Evolutionary conservation across 108 stramenopile genomes (phyloP), one percentile per base, ranked within the genome.

Genomic region (Mayamaea pseudoterrestris): DNA sequence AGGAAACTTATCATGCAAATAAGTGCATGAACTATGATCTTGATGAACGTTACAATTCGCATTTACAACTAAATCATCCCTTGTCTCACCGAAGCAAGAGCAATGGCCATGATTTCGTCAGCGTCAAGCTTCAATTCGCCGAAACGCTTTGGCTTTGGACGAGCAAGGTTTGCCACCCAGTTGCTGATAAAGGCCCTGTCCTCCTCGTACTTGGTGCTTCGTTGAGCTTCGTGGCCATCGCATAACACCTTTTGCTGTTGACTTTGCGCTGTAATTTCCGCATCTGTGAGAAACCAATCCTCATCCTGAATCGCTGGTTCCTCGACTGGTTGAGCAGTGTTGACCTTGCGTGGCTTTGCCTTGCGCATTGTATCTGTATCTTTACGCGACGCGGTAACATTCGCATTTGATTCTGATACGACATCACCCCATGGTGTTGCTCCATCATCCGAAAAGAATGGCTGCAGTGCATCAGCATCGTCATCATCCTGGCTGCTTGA

Each of bases 371-470:
- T 29, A 20, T 12, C 20, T 18, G 6, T 16, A 21, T 14, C 0
- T 16, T 23, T 55, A 22, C 35, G 27, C 6, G 50, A 21, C 16
- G 29, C 27, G 21, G 50, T 22, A 30, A 7, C 21, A 2, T 35
- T 41, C 1, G 48, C 34, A 35, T 44, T 44, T 0, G 54, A 58
- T 43, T 60, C 73, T 2, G 39, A 53, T 9, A 67, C 61, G 7
- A 59, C 52, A 27, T 88, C 78, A 39, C 82, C 88, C 88, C 88
- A 90, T 0, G 88, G 83, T 30, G 83, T 78, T 14, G 43, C 74
- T 17, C 86, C 86, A 24, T 69, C 74, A 49, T 73, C 41, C 8
- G 76, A 76, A 32, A 90, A 90, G 50, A 90, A 90, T 0, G 87
- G 87, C 21, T 55, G 60, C 41, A 90, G 58, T 17, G 30, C 55